Evolutionary conservation across 805 yeast genomes (phyloP).

Genomic region (Nakazawaea sp.): DNA sequence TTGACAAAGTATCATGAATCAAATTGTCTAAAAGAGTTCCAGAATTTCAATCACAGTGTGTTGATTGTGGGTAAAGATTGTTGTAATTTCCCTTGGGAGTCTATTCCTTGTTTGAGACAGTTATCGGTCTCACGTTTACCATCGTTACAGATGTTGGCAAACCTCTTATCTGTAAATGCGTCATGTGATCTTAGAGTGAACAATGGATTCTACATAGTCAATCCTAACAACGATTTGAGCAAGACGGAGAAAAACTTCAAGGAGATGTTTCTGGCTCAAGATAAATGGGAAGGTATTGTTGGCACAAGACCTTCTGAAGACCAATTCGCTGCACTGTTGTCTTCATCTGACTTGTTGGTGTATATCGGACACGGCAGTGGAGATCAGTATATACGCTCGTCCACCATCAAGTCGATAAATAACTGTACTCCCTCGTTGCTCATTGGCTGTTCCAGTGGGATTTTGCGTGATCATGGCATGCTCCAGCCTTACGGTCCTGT

Average conservation of each 20-base stretch:
- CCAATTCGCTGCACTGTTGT: slow-evolving; percentile 37
- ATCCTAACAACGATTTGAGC: slow-evolving; percentile 74
- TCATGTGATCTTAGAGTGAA: slow-evolving; percentile 10
- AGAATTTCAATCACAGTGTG: slow-evolving; percentile 46
- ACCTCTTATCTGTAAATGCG: slow-evolving; percentile 23
- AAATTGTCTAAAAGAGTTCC: slow-evolving; percentile 4
- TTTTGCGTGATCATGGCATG: slow-evolving; percentile 46
- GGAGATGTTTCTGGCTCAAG: slow-evolving; percentile 28
- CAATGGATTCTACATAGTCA: slow-evolving; percentile 58
- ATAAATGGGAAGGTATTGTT: slow-evolving; percentile 45
- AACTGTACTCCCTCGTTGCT: slow-evolving; percentile 55
- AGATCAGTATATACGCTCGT: slow-evolving; percentile 65
- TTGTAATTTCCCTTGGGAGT: slow-evolving; percentile 87
- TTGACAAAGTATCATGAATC: slow-evolving; percentile 26
- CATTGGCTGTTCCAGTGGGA: slow-evolving; percentile 89
- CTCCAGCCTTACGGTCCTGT: slow-evolving; percentile 75
- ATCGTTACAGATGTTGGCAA: slow-evolving; percentile 40
- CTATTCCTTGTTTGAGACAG: slow-evolving; percentile 46
- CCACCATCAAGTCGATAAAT: slow-evolving; percentile 37
- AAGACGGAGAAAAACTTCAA: slow-evolving; percentile 59
- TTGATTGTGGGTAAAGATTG: slow-evolving; percentile 64
- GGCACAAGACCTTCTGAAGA: slow-evolving; percentile 55
- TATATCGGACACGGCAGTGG: slow-evolving; percentile 97
- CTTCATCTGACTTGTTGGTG: slow-evolving; percentile 44
- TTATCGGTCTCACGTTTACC: slow-evolving; percentile 73